These are phyloP conservation scores for Annulohypoxylon maeteangense DNA, from an alignment of 495 filamentous ascomycete genomes.

Conservation along the genomic window DNA sequence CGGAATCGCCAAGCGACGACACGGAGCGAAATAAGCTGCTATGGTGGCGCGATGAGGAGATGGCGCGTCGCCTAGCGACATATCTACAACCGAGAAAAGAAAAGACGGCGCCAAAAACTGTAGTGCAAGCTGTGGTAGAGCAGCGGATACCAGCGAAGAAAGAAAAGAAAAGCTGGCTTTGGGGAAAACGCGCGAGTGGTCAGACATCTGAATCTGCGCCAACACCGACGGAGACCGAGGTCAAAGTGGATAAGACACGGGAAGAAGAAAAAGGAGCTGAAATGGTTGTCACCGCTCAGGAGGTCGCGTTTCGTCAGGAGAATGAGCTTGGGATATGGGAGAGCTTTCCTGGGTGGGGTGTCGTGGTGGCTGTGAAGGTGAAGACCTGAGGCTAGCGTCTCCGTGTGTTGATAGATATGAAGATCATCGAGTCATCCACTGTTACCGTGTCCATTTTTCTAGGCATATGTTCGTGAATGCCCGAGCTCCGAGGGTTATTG, in stretches of 20 bases:
- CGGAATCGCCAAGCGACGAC: not conserved
- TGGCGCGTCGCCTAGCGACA: constrained; percentile 57
- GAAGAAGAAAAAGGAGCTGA: constrained; percentile 38
- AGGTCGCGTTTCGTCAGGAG: constrained; percentile 62
- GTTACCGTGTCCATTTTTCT: no score
- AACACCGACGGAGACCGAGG: constrained; percentile 10
- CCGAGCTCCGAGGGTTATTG: no score
- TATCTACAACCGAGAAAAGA: constrained; percentile 55
- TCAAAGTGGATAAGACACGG: not conserved
- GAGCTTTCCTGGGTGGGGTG: constrained; percentile 59
- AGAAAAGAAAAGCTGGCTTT: constrained; percentile 44
- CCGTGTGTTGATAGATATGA: not conserved
- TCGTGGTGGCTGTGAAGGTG: constrained; percentile 56
- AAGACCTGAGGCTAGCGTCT: constrained; percentile 15
- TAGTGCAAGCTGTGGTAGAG: constrained; percentile 47
- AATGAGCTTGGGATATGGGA: constrained; percentile 65
- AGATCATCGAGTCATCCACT: no score
- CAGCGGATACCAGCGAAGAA: constrained; percentile 43
- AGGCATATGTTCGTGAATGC: no score
- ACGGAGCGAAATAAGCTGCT: constrained; percentile 27
- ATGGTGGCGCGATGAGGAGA: constrained; percentile 60
- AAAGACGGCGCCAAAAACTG: constrained; percentile 32
- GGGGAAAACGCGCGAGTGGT: constrained; percentile 35
- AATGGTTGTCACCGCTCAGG: constrained; percentile 59
- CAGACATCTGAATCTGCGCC: constrained; percentile 12